Conservation (phyloP, 202 grass and related monocot genomes). For the Elaeis oleifera region DNA sequence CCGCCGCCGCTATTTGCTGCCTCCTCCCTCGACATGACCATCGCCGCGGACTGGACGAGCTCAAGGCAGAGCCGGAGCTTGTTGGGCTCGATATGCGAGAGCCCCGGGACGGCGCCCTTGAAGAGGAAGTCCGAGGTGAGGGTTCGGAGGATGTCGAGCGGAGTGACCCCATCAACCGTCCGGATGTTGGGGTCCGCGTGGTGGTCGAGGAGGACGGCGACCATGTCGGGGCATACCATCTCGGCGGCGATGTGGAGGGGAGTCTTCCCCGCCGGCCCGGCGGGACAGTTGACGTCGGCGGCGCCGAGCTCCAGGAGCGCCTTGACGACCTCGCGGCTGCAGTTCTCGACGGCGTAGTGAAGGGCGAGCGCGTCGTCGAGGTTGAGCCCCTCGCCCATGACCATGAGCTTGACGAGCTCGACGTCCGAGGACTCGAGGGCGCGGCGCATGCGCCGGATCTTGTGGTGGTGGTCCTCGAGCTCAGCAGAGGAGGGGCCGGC, state of each 20-base stretch:
- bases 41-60: slow-evolving; percentile 84
- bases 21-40: slow-evolving; percentile 95
- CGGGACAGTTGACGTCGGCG: slow-evolving; percentile 79
- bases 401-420: slow-evolving; percentile 94
- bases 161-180: slow-evolving; percentile 78
- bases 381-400: slow-evolving; percentile 95
- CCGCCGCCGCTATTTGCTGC: slow-evolving; percentile 25
- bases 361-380: slow-evolving; percentile 88
- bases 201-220: slow-evolving; percentile 88
- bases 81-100: slow-evolving; percentile 89
- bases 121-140: slow-evolving; percentile 98
- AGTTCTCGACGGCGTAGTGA: slow-evolving; percentile 93
- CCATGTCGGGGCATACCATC: slow-evolving; percentile 98
- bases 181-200: slow-evolving; percentile 84
- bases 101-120: slow-evolving; percentile 80
- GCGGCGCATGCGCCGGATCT: slow-evolving; percentile 92
- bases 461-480: slow-evolving; percentile 58
- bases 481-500: slow-evolving; percentile 27
- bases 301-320: slow-evolving; percentile 84
- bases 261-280: slow-evolving; percentile 73
- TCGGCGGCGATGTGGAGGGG: slow-evolving; percentile 86
- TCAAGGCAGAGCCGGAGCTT: slow-evolving; percentile 90
- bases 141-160: slow-evolving; percentile 73
- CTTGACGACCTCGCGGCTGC: slow-evolving; percentile 91
- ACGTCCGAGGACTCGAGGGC: slow-evolving; percentile 88